These are phyloP conservation scores for Globisporangium mamillatum DNA, from an alignment of 352 stramenopile genomes.

Conservation along the genomic window DNA sequence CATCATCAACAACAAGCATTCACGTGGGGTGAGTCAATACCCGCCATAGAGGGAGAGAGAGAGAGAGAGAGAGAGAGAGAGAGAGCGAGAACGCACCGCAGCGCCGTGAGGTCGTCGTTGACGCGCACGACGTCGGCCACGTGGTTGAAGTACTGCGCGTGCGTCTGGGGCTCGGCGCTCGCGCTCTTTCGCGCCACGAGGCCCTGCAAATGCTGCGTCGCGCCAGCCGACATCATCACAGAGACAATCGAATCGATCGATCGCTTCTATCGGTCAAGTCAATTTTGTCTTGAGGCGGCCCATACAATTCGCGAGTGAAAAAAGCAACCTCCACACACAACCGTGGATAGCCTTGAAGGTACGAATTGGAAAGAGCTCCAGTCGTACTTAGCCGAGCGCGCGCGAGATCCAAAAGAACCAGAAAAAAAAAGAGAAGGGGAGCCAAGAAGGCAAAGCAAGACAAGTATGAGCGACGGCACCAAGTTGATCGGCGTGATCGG, in stretches of 20 bases:
- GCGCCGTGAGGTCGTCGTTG: slow-evolving; percentile 53
- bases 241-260: background rate
- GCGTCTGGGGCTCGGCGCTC: slow-evolving; percentile 48
- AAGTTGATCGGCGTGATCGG: slow-evolving; percentile 89
- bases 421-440: slow-evolving; percentile 2
- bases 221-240: slow-evolving; percentile 11
- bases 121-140: slow-evolving; percentile 51
- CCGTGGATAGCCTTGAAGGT: background rate
- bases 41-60: background rate
- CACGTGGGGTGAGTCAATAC: background rate
- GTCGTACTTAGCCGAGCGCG: background rate
- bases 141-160: slow-evolving; percentile 71
- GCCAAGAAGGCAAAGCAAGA: background rate
- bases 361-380: background rate
- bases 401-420: slow-evolving; percentile 5
- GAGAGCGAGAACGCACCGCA: slow-evolving; percentile 31
- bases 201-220: slow-evolving; percentile 62
- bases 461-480: slow-evolving; percentile 65
- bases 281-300: background rate
- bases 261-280: background rate
- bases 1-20: slow-evolving; percentile 3
- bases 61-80: background rate
- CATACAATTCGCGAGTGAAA: slow-evolving; percentile 7
- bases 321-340: background rate
- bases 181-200: slow-evolving; percentile 52